A percentile compares a stretch with the other conserved stretches of the same genome.
Conservation (phyloP, 257 asterid species). For the Plantago ovata region DNA sequence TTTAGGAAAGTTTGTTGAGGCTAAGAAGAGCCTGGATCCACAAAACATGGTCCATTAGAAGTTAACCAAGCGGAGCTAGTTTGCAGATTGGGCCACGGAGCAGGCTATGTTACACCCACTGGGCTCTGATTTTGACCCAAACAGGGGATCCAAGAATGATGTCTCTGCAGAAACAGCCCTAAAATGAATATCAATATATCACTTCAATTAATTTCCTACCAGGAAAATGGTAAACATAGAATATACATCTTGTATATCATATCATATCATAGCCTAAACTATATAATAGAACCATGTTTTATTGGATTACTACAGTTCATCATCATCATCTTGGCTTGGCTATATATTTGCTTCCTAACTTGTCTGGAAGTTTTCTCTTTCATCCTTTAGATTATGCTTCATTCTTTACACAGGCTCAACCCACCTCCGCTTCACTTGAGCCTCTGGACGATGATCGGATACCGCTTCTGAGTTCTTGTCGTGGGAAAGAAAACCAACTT, state of each 20-base stretch:
- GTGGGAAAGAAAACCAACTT: constrained; percentile 91
- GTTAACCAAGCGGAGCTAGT: too few relatives aligned
- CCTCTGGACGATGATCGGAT: constrained; percentile 60
- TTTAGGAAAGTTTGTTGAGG: constrained; percentile 42
- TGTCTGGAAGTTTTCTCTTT: constrained; percentile 6
- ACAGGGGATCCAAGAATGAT: too few relatives aligned
- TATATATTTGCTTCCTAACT: constrained; percentile 10
- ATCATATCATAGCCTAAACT: constrained; percentile 8
- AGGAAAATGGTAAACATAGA: too few relatives aligned
- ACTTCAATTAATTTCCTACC: too few relatives aligned
- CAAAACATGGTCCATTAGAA: too few relatives aligned
- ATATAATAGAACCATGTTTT: constrained; percentile 21
- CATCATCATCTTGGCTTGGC: constrained; percentile 19
- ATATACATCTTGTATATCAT: too few relatives aligned
- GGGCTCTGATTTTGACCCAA: too few relatives aligned
- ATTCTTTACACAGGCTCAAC: constrained; percentile 21
- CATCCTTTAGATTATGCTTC: constrained; percentile 21
- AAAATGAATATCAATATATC: too few relatives aligned
- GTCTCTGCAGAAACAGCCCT: too few relatives aligned
- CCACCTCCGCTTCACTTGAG: constrained; percentile 20
- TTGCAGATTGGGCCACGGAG: too few relatives aligned
- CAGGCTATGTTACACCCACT: too few relatives aligned
- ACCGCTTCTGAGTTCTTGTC: constrained; percentile 73
- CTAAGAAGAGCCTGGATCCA: constrained; percentile 50
- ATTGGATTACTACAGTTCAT: constrained; percentile 28